Evolutionary conservation across 2,329 filamentous ascomycete species (phyloP).

Genomic region (Xylariaceae sp.): DNA sequence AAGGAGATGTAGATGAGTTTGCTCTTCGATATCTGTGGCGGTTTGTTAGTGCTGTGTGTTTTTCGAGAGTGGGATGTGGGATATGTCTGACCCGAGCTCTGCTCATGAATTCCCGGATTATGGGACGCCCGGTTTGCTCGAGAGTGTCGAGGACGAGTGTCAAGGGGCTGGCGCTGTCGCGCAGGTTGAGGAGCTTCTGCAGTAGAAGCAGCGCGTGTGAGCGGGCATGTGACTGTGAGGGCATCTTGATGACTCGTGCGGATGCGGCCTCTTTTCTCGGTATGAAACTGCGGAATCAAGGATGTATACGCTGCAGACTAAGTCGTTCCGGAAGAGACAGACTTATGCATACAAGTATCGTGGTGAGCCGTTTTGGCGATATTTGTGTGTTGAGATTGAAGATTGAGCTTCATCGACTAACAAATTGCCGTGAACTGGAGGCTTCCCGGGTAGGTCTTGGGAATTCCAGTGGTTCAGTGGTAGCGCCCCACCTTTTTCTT

Average conservation of each 20-base stretch:
- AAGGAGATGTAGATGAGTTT: slow-evolving; percentile 75
- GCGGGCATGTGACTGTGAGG: slow-evolving; percentile 62
- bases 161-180: slow-evolving; percentile 77
- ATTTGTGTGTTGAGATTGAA: no score
- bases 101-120: slow-evolving; percentile 67
- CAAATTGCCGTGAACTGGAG: no score
- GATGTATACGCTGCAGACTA: not conserved
- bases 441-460: no score
- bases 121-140: slow-evolving; percentile 68
- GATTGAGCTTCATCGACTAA: no score
- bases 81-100: slow-evolving; percentile 60
- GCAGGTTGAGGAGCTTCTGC: slow-evolving; percentile 71
- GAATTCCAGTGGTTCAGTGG: no score
- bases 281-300: not conserved
- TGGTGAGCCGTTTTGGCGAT: no score
- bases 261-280: not conserved
- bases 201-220: slow-evolving; percentile 82
- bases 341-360: not conserved
- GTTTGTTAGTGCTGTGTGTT: not conserved
- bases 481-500: no score
- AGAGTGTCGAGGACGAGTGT: slow-evolving; percentile 80
- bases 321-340: not conserved
- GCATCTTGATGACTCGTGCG: slow-evolving; percentile 39
- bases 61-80: not conserved
- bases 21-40: slow-evolving; percentile 53